Evolutionary conservation across 1,139 yeast genomes (phyloP).

Genomic region (Eremothecium coryli): DNA sequence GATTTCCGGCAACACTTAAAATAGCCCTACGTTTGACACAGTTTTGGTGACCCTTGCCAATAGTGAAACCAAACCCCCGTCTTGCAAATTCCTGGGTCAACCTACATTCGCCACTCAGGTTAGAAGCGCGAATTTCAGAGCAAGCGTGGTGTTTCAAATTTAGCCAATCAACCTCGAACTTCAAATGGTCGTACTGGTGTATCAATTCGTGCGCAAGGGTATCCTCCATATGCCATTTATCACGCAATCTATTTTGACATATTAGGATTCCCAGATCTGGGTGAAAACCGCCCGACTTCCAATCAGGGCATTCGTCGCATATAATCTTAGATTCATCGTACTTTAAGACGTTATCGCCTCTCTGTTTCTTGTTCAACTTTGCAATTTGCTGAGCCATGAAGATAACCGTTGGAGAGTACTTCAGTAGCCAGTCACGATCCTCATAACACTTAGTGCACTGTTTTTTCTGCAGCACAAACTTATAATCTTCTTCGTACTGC

Average conservation of each 20-base stretch:
- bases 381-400: slow-evolving; percentile 82
- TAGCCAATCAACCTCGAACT: slow-evolving; percentile 76
- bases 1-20: slow-evolving; percentile 77
- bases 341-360: slow-evolving; percentile 11
- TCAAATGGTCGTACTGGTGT: slow-evolving; percentile 85
- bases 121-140: slow-evolving; percentile 89
- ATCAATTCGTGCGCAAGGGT: slow-evolving; percentile 86
- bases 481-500: slow-evolving; percentile 51
- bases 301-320: slow-evolving; percentile 80
- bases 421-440: slow-evolving; percentile 68
- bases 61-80: slow-evolving; percentile 27
- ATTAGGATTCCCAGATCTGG: slow-evolving; percentile 79
- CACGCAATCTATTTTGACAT: slow-evolving; percentile 75
- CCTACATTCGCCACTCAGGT: slow-evolving; percentile 91
- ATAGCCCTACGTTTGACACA: slow-evolving; percentile 87
- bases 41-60: slow-evolving; percentile 71
- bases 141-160: slow-evolving; percentile 92
- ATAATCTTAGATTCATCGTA: slow-evolving; percentile 41
- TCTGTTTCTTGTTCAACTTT: slow-evolving; percentile 34
- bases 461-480: slow-evolving; percentile 35
- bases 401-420: slow-evolving; percentile 74
- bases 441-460: slow-evolving; percentile 66
- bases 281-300: slow-evolving; percentile 88
- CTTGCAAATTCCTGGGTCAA: slow-evolving; percentile 75
- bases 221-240: slow-evolving; percentile 81